phyloP scores from a whole-genome alignment of 345 rosid genomes.

The Dipteronia dyeriana region DNA sequence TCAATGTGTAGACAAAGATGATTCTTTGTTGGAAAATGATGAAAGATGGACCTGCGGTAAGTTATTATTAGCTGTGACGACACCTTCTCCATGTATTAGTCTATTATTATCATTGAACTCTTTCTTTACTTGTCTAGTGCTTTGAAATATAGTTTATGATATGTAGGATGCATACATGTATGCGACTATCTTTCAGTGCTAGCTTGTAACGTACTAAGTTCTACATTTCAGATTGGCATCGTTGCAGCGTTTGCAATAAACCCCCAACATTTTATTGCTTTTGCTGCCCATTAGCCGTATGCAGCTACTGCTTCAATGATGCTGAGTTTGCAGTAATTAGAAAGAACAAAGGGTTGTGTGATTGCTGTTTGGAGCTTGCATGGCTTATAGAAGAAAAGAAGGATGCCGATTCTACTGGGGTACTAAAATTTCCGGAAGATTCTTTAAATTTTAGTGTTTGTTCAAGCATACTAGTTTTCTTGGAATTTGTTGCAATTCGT shows the following conservation, averaged over 20 bases:
- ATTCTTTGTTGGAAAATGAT: constrained; percentile 32
- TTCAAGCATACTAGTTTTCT: neutral
- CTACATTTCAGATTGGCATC: constrained; percentile 53
- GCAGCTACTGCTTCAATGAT: constrained; percentile 41
- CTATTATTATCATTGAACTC: neutral
- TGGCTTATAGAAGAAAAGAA: constrained; percentile 45
- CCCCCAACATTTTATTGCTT: constrained; percentile 51
- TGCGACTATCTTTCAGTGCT: neutral
- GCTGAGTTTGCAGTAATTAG: constrained; percentile 32
- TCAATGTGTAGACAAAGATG: constrained; percentile 36
- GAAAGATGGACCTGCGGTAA: constrained; percentile 44
- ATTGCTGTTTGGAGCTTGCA: constrained; percentile 38
- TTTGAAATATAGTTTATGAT: neutral
- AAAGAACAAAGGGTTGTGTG: constrained; percentile 42
- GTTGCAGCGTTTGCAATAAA: constrained; percentile 42
- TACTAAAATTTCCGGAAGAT: constrained; percentile 12
- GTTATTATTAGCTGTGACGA: constrained; percentile 14
- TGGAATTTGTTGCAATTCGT: neutral
- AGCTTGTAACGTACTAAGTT: neutral
- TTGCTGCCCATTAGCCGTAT: constrained; percentile 51
- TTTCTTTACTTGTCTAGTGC: neutral
- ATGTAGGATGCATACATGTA: neutral
- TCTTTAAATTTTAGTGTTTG: neutral
- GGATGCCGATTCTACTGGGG: constrained; percentile 37
- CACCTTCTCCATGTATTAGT: neutral